phyloP scores from a whole-genome alignment of 495 filamentous ascomycete species.

The Trichoderma gamsii region DNA sequence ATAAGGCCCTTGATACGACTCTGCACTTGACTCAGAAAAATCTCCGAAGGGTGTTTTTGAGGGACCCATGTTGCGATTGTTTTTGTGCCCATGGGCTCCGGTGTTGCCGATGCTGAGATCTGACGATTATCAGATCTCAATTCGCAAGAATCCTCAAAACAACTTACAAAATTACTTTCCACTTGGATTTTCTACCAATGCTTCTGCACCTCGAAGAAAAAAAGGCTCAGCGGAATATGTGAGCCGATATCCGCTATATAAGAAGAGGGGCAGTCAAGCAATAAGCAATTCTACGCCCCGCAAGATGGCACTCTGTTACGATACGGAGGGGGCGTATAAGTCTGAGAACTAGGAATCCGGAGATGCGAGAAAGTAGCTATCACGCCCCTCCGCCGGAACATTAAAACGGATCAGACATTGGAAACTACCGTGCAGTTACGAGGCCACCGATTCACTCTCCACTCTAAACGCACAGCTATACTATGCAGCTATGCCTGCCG shows the following conservation, averaged over 20 bases:
- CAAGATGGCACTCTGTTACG: neutral
- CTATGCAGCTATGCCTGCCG: neutral
- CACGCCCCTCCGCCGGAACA: conserved; percentile 7
- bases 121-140: neutral
- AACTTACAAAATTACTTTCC: neutral
- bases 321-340: neutral
- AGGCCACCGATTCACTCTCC: neutral
- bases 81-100: neutral
- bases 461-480: neutral
- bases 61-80: neutral
- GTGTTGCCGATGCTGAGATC: neutral
- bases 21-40: neutral
- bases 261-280: conserved; percentile 2
- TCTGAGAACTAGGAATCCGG: neutral
- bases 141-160: neutral
- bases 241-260: neutral
- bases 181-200: neutral
- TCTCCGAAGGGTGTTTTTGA: neutral
- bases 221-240: neutral
- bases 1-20: neutral
- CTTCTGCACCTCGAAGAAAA: neutral
- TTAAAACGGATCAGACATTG: neutral
- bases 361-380: neutral
- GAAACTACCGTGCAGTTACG: neutral
- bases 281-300: neutral